Evolutionary conservation across 2,329 filamentous ascomycete genomes (phyloP), one percentile per base, ranked within the genome.

Genomic region (Exutisphaerella laricina): DNA sequence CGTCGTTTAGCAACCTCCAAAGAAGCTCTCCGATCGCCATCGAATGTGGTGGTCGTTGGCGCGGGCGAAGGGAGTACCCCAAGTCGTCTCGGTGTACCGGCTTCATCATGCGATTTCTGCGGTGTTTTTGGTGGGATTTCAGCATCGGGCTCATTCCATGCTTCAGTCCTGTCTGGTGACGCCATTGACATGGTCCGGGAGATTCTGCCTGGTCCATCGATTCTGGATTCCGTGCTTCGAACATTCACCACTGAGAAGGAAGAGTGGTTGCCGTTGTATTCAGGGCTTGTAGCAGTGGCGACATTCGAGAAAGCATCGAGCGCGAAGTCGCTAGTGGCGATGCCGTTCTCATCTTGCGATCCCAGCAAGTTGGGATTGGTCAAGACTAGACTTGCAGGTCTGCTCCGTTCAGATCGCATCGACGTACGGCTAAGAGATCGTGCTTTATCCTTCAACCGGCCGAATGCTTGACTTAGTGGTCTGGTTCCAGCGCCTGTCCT

Each of bases 31-130:
- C 39, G 22, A 16, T 29, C 49, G 14, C 47, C 51, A 5, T 50
- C 49, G 30, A 53, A 49, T 3, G 49, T 49, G 12, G 46, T 21
- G 12, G 43, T 45, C 7, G 53, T 51, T 26, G 46, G 51, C 10
- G 49, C 52, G n/a, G 59, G 59, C 52, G 52, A 56, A 22, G 59
- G 59, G 41, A 62, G 31, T 2, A 62, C 50, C 5, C 59, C 59
- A 26, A 61, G 37, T 14, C 59, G 38, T 25, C 40, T 34, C n/a
- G 39, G 23, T 14, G 16, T 23, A n/a, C n/a, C n/a, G n/a, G n/a
- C n/a, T 41, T 45, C 42, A 36, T 13, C 28, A 29, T 26, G 21
- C 13, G 35, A 26, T 34, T 20, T 18, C 35, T 21, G 18, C 13
- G 46, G 48, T 18, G 46, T 51, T 13, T 43, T 39, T 5, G 46